A percentile compares a stretch with the other conserved stretches of the same genome.
phyloP scores from a whole-genome alignment of 352 stramenopile genomes.

The Lagenidium sp. region DNA sequence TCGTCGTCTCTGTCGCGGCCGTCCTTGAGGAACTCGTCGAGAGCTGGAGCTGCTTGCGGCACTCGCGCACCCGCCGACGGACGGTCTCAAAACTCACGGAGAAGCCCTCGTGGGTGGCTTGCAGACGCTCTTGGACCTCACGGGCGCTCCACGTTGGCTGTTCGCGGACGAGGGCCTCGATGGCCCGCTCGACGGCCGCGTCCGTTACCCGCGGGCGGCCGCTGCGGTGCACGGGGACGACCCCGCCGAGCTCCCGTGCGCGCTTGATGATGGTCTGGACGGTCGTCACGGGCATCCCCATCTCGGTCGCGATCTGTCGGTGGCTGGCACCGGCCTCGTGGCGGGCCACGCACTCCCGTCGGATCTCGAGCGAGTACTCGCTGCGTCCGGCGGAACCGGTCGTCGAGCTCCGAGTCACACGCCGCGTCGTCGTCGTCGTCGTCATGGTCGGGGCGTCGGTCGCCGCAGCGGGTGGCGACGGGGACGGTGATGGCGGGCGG shows the following conservation, averaged over 20 bases:
- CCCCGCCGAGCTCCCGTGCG: constrained; percentile 16
- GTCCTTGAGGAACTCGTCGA: not conserved
- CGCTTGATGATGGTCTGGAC: constrained; percentile 27
- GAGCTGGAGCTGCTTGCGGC: constrained; percentile 5
- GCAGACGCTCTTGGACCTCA: constrained; percentile 16
- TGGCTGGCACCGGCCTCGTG: constrained; percentile 11
- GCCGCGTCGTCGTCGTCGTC: not conserved
- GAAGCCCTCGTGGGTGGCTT: constrained; percentile 7
- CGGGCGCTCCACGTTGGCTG: constrained; percentile 14
- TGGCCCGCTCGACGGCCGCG: constrained; percentile 19
- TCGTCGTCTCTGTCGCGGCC: not conserved
- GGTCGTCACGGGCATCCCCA: constrained; percentile 19
- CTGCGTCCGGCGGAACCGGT: not conserved
- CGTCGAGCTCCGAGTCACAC: not conserved
- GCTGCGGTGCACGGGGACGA: constrained; percentile 11
- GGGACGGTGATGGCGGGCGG: no score
- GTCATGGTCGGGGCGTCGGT: not conserved
- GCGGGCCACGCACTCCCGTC: constrained; percentile 13
- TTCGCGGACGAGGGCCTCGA: constrained; percentile 13
- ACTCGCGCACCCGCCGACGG: constrained; percentile 23
- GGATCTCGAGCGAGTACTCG: constrained; percentile 19
- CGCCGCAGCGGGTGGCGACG: no score
- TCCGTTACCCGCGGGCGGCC: constrained; percentile 21
- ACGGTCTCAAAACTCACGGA: constrained; percentile 32
- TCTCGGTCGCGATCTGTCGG: constrained; percentile 18